phyloP scores from a whole-genome alignment of 345 rosid genomes.

The Theobroma cacao region DNA sequence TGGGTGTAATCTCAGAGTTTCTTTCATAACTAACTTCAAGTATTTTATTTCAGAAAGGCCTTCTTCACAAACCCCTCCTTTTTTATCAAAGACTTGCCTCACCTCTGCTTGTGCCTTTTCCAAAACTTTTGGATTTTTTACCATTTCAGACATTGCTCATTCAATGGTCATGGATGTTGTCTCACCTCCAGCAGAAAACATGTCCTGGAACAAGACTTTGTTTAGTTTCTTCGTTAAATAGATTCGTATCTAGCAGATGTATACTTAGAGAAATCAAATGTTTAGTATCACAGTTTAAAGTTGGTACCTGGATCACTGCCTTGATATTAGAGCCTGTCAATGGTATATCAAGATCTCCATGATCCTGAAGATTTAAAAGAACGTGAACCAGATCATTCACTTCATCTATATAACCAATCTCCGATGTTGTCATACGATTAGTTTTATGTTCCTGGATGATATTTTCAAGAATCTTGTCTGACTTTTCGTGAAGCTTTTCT shows the following conservation, averaged over 20 bases:
- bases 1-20: conserved; percentile 2
- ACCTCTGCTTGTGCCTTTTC: not conserved
- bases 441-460: not conserved
- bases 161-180: not conserved
- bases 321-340: no score
- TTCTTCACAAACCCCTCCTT: not conserved
- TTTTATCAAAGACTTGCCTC: not conserved
- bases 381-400: not conserved
- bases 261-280: no score
- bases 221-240: no score
- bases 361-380: not conserved
- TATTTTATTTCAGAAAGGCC: not conserved
- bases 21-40: not conserved
- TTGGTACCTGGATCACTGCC: no score
- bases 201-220: not conserved
- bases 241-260: no score
- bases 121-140: not conserved
- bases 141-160: conserved; percentile 1
- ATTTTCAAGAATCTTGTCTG: not conserved
- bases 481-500: not conserved
- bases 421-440: not conserved
- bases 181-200: not conserved
- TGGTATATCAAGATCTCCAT: no score
- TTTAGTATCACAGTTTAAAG: no score
- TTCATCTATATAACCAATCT: not conserved